Conservation (phyloP, 495 filamentous ascomycete genomes). For the Haplographium delicatum region DNA sequence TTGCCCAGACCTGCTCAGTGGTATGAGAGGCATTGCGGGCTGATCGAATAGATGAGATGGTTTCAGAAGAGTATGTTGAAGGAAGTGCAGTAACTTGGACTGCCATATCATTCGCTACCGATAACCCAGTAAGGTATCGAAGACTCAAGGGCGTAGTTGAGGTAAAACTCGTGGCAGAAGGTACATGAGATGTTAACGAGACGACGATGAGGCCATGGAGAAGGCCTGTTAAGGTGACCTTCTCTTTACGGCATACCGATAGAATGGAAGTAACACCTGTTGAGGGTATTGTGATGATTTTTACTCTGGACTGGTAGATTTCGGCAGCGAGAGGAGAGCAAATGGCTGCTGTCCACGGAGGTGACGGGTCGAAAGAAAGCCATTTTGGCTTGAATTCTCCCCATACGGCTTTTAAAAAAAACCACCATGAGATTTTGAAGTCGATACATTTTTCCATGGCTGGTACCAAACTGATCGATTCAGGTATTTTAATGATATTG, state of each 20-base stretch:
- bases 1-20: slow-evolving; percentile 1
- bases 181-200: slow-evolving; percentile 16
- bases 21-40: not conserved
- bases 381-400: not conserved
- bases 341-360: slow-evolving; percentile 7
- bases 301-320: slow-evolving; percentile 20
- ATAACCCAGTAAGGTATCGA: slow-evolving; percentile 13
- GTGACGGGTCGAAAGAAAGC: not conserved
- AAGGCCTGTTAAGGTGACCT: slow-evolving; percentile 26
- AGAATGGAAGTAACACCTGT: slow-evolving; percentile 12
- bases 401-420: slow-evolving; percentile 9
- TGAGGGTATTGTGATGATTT: slow-evolving; percentile 16
- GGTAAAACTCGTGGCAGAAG: slow-evolving; percentile 11
- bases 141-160: slow-evolving; percentile 12
- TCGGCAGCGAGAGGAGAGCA: not conserved
- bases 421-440: slow-evolving; percentile 12
- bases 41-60: slow-evolving; percentile 14
- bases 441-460: slow-evolving; percentile 11
- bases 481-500: slow-evolving; percentile 6
- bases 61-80: slow-evolving; percentile 5
- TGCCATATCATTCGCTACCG: slow-evolving; percentile 13
- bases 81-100: slow-evolving; percentile 19
- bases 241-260: slow-evolving; percentile 15
- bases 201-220: slow-evolving; percentile 19
- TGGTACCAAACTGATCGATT: slow-evolving; percentile 2